phyloP scores from a whole-genome alignment of 495 filamentous ascomycete species.

The Acidiella bohemica region DNA sequence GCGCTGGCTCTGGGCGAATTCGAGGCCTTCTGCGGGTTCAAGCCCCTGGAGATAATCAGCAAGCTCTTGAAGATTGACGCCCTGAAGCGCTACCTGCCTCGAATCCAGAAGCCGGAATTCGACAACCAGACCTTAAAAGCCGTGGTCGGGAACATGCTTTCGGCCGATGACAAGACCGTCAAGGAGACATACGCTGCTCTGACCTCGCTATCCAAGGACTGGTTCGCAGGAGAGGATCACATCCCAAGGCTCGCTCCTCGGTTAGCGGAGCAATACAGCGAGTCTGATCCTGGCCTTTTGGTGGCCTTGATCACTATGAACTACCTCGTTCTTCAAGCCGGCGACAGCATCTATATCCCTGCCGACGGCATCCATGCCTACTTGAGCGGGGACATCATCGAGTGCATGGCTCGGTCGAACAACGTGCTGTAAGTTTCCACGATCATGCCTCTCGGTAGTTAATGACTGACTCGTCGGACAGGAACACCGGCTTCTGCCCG shows the following conservation, averaged over 20 bases:
- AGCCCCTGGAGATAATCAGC: conserved; percentile 48
- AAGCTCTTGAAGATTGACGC: conserved; percentile 44
- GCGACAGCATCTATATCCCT: conserved; percentile 60
- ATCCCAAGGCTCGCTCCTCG: conserved; percentile 50
- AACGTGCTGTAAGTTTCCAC: no score
- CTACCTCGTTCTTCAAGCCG: conserved; percentile 49
- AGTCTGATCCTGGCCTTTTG: conserved; percentile 47
- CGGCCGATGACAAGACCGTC: conserved; percentile 39
- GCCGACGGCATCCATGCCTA: conserved; percentile 72
- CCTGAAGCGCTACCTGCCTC: conserved; percentile 40
- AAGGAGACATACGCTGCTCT: conserved; percentile 38
- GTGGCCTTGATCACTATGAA: conserved; percentile 63
- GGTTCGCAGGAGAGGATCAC: conserved; percentile 43
- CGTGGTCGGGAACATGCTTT: conserved; percentile 44
- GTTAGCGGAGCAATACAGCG: conserved; percentile 50
- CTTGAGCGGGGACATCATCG: conserved; percentile 63
- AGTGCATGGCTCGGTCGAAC: conserved; percentile 74
- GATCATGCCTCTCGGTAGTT: no score
- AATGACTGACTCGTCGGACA: no score
- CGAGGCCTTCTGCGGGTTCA: conserved; percentile 68
- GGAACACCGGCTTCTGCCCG: conserved; percentile 65
- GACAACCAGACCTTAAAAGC: conserved; percentile 47
- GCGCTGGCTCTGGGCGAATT: conserved; percentile 63
- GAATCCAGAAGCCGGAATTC: conserved; percentile 32
- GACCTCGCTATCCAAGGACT: conserved; percentile 31